Conservation (phyloP, 768 basidiomycete species). For the Fistulinella prunicolor region DNA sequence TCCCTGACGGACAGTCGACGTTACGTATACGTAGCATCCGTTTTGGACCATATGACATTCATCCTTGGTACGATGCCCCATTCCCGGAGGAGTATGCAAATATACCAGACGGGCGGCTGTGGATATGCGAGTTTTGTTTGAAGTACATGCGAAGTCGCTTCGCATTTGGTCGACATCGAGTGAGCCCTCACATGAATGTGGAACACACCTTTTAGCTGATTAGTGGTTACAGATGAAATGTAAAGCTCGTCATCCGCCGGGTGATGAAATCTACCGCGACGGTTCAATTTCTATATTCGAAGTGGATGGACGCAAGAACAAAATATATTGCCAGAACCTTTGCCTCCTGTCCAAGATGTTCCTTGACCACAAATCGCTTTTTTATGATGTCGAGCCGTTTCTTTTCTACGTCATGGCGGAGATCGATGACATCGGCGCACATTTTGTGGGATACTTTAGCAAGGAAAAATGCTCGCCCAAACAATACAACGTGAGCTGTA, state of each 20-base stretch:
- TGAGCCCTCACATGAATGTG: constrained; percentile 38
- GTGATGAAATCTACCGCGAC: constrained; percentile 97
- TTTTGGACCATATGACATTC: constrained; percentile 88
- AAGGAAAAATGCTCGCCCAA: constrained; percentile 97
- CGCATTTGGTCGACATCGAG: constrained; percentile 80
- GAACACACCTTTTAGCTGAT: constrained; percentile 8
- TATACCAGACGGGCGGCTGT: constrained; percentile 87
- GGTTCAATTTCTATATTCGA: constrained; percentile 88
- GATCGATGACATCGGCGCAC: constrained; percentile 81
- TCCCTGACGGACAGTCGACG: constrained; percentile 23
- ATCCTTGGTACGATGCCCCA: constrained; percentile 99
- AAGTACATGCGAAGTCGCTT: constrained; percentile 98
- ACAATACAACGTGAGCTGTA: constrained; percentile 97
- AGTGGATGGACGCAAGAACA: constrained; percentile 97
- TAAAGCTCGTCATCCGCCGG: constrained; percentile 91
- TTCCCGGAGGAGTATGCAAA: constrained; percentile 97
- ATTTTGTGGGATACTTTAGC: constrained; percentile 97
- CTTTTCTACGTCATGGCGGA: constrained; percentile 98
- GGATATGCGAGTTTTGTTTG: constrained; percentile 97
- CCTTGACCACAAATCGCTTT: constrained; percentile 96
- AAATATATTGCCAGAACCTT: constrained; percentile 99
- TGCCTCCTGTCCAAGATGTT: constrained; percentile 99
- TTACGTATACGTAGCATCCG: constrained; percentile 84
- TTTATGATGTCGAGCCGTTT: constrained; percentile 99
- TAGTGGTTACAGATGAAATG: constrained; percentile 76